Base-by-base conservation (phyloP, 495 filamentous ascomycete species). In the Schizothecium vesticola region DNA sequence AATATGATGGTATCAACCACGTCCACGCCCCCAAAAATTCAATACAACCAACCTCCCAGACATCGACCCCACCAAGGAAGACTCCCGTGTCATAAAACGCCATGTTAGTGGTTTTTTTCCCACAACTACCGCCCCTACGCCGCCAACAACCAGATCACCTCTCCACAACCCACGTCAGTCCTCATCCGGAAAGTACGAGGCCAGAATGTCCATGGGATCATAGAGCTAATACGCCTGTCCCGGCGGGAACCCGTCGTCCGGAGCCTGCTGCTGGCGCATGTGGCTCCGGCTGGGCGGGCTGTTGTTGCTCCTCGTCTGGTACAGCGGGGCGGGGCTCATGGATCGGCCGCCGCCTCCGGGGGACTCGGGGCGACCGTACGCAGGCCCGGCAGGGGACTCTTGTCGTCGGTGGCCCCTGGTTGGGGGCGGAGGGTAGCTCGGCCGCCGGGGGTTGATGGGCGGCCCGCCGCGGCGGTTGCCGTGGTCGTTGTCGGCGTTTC, bases 201-300 rank as follows among this genome's bases (percentile, higher is more conserved):
- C 43, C 43, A 51, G n/a, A n/a, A 51, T 51, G 16, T 51, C 43
- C 43, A 51, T 51, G 43, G 43, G 43, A 51, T 51, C 36, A 51
- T 51, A 51, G 36, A 51, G 72, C 68, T 75, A 85, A 56, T 82
- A 79, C 24, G 85, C 84, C 73, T 85, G 83, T 61, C 82, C 83
- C 16, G 65, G 65, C 64, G 5, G 80, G 77, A 62, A 81, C 78
- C 24, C 33, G 29, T 43, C 22, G 59, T 85, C 85, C 43, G 43
- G 16, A 51, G 43, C 43, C 43, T n/a, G 43, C 16, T 19, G 43
- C 43, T 19, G 43, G 16, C n/a, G 13, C 83, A 87, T 86, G 4
- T 86, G 87, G 76, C 89, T 91, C 9, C 85, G 84, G 31, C 86
- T 86, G 0, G 86, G 83, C 59, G 86, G 85, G 60, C 78, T 84